Evolutionary conservation across 805 yeast genomes (phyloP).

Genomic region (Gaillardinia entomophila): DNA sequence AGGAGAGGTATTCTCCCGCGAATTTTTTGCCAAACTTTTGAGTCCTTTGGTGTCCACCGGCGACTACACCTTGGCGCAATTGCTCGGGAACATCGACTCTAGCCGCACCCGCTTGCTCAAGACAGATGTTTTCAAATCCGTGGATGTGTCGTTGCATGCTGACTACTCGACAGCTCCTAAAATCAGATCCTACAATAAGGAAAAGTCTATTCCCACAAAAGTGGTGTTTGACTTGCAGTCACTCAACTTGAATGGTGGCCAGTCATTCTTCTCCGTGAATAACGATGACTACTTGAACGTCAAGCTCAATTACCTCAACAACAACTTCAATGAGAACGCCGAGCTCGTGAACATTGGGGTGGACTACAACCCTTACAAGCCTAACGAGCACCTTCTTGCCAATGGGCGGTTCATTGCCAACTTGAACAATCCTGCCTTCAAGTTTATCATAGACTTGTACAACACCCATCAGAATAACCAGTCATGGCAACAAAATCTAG

Average conservation of each 20-base stretch:
- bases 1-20: conserved; percentile 39
- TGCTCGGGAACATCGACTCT: conserved; percentile 26
- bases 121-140: conserved; percentile 42
- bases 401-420: conserved; percentile 37
- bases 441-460: conserved; percentile 27
- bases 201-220: conserved; percentile 40
- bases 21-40: conserved; percentile 42
- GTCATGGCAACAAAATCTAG: conserved; percentile 49
- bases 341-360: conserved; percentile 45
- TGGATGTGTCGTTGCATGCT: conserved; percentile 35
- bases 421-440: conserved; percentile 42
- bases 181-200: conserved; percentile 26
- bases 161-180: conserved; percentile 28
- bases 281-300: conserved; percentile 34
- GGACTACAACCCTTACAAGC: conserved; percentile 49
- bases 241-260: conserved; percentile 29
- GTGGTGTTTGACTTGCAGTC: conserved; percentile 38
- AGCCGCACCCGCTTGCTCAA: conserved; percentile 30
- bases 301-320: conserved; percentile 34
- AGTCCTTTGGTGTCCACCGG: conserved; percentile 35
- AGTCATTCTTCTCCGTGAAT: conserved; percentile 29
- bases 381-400: conserved; percentile 42
- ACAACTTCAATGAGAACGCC: conserved; percentile 45
- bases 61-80: conserved; percentile 38
- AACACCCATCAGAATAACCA: conserved; percentile 38